phyloP scores from a whole-genome alignment of 2,329 filamentous ascomycete species.

The Hymenoscyphus albidus region DNA sequence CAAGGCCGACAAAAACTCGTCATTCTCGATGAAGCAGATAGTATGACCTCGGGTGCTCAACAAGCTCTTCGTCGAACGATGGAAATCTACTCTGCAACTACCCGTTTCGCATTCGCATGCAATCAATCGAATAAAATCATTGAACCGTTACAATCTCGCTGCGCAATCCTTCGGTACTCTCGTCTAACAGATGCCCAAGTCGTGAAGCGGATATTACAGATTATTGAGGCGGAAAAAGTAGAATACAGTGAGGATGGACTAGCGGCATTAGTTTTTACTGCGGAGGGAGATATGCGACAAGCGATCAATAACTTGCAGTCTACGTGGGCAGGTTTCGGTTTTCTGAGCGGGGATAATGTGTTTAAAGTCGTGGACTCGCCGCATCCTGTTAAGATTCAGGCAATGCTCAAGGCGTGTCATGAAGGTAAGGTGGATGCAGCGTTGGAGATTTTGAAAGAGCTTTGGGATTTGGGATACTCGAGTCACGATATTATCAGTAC shows the following conservation, averaged over 20 bases:
- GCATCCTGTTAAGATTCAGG: constrained; percentile 96
- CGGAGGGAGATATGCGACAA: constrained; percentile 97
- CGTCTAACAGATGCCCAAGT: constrained; percentile 90
- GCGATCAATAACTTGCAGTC: constrained; percentile 98
- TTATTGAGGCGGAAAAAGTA: constrained; percentile 88
- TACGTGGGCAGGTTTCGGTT: constrained; percentile 87
- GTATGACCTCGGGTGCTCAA: constrained; percentile 95
- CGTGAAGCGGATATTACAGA: constrained; percentile 84
- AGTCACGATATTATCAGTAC: constrained; percentile 98
- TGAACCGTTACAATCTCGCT: constrained; percentile 94
- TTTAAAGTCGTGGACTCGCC: constrained; percentile 97
- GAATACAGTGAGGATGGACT: constrained; percentile 89
- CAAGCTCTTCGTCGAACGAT: constrained; percentile 93
- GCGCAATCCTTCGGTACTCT: constrained; percentile 90
- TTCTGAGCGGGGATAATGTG: constrained; percentile 96
- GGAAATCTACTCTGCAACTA: constrained; percentile 98
- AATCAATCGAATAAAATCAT: constrained; percentile 99
- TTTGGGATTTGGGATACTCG: constrained; percentile 96
- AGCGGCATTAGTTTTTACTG: constrained; percentile 93
- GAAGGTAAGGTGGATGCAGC: constrained; percentile 88
- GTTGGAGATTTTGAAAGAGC: constrained; percentile 78
- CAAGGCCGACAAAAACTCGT: constrained; percentile 90
- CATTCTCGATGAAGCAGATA: constrained; percentile 96
- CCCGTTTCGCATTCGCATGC: constrained; percentile 95
- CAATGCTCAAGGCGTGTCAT: constrained; percentile 96